phyloP scores from a whole-genome alignment of 2,329 filamentous ascomycete genomes.

The Pseudodiploospora longispora region DNA sequence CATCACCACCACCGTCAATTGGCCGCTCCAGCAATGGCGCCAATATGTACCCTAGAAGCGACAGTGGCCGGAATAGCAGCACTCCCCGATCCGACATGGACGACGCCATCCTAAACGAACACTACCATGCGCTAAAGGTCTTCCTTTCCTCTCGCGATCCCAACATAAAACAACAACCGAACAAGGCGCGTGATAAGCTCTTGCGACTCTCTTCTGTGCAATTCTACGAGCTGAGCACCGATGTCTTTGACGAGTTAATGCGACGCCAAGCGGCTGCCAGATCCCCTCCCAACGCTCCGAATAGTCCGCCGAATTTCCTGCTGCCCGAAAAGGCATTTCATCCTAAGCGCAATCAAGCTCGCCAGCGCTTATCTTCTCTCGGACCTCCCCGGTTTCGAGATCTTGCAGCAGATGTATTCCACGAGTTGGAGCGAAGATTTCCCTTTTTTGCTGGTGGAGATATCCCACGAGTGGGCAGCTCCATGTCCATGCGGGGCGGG shows the following conservation, averaged over 20 bases:
- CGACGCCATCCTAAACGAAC: constrained; percentile 61
- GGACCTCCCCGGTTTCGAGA: constrained; percentile 82
- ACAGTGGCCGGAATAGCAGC: constrained; percentile 56
- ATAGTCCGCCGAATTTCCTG: constrained; percentile 61
- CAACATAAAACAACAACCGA: constrained; percentile 64
- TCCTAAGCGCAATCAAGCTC: constrained; percentile 94
- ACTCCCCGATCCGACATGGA: constrained; percentile 52
- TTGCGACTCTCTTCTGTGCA: constrained; percentile 83
- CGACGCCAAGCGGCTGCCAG: constrained; percentile 67
- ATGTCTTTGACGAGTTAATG: constrained; percentile 92
- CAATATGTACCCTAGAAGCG: constrained; percentile 57
- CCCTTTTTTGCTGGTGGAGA: constrained; percentile 69
- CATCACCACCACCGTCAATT: constrained; percentile 84
- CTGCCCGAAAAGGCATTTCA: constrained; percentile 86
- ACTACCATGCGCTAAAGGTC: constrained; percentile 71
- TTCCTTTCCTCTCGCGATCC: constrained; percentile 75
- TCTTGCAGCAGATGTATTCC: constrained; percentile 91
- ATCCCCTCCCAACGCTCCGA: constrained; percentile 43
- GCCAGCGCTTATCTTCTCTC: constrained; percentile 86
- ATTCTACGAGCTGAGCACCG: constrained; percentile 94
- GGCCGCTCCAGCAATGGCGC: constrained; percentile 78
- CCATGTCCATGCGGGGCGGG: constrained; percentile 52
- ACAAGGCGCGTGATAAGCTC: constrained; percentile 90
- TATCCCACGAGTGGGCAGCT: constrained; percentile 60
- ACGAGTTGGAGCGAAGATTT: constrained; percentile 84